Percentiles rank a stretch among this genome's conserved stretches.
These are phyloP conservation scores for Aegilops umbellulata DNA, from an alignment of 176 grass and related monocot genomes.

Conservation along the genomic window DNA sequence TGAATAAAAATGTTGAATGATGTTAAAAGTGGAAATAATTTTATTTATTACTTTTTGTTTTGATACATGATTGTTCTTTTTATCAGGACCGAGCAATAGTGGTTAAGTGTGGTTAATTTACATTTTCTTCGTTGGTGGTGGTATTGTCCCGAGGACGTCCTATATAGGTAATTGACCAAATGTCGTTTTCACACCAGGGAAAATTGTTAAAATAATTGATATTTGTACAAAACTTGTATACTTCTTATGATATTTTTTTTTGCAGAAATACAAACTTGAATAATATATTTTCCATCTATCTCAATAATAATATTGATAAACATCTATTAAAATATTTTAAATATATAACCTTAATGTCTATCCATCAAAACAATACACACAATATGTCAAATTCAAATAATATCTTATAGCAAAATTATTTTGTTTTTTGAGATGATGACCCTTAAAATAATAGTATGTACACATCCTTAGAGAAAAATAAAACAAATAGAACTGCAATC, in stretches of 20 bases:
- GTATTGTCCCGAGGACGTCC: rapidly evolving
- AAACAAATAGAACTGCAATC: no score
- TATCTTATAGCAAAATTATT: neutral
- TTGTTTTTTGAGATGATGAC: neutral
- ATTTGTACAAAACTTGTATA: neutral
- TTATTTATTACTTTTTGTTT: no score
- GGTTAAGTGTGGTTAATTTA: no score
- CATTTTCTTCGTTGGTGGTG: no score
- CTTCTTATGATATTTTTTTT: neutral
- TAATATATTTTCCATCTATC: neutral
- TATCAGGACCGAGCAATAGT: no score
- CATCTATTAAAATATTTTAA: neutral
- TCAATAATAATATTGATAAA: neutral
- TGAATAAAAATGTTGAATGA: no score
- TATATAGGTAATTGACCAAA: no score
- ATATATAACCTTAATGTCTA: neutral
- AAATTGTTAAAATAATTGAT: no score
- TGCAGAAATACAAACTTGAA: neutral
- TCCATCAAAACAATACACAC: neutral
- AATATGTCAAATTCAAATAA: neutral
- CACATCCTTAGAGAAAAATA: no score
- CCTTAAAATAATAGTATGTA: neutral
- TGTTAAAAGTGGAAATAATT: no score
- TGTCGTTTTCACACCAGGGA: no score
- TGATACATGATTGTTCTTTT: no score